Evolutionary conservation across 2,329 filamentous ascomycete genomes (phyloP), one percentile per base, ranked within the genome.

Genomic region (Fusarium incarnatum): DNA sequence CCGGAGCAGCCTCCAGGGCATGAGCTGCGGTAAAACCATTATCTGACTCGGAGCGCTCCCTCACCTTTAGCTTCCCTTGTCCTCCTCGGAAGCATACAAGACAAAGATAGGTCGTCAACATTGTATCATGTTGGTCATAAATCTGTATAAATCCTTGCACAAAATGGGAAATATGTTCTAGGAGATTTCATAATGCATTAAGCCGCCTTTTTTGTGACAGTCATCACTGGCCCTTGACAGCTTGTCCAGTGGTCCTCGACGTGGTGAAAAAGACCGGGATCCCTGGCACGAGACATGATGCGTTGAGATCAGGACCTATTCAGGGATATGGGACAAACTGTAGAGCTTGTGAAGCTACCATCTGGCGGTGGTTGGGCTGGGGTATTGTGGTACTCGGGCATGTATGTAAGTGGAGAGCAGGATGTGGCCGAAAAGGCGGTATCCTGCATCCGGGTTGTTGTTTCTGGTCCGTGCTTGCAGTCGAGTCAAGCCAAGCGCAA

Each of bases 1-100:
- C 46, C 41, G 45, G 48, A 61, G 56, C 48, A 55, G 59, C 67
- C 64, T 68, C 68, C 68, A 68, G 68, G 68, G 68, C 68, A 30
- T 53, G 28, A 41, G 34, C 67, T 70, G 30, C 46, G 42, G 57
- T 25, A 53, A 41, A 40, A 42, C 57, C 40, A 49, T 27, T 52
- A 67, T 49, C 52, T 44, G 37, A 37, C 34, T 46, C 44, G 42
- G 18, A 45, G 27, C 34, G 40, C 32, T 27, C n/a, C 46, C 40
- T 50, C 42, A 40, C 37, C 20, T 32, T 42, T 20, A 46, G 13
- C 46, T 50, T 64, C 34, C n/a, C 28, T 42, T 45, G 30, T 56
- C 44, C 22, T 46, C 48, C 28, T 45, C 52, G 48, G 22, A 53
- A 69, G 42, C 16, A 42, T n/a, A 20, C 37, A 46, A 62, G 32